Base-by-base conservation (phyloP, 2,329 filamentous ascomycete genomes). In the Trichoderma lentiforme region DNA sequence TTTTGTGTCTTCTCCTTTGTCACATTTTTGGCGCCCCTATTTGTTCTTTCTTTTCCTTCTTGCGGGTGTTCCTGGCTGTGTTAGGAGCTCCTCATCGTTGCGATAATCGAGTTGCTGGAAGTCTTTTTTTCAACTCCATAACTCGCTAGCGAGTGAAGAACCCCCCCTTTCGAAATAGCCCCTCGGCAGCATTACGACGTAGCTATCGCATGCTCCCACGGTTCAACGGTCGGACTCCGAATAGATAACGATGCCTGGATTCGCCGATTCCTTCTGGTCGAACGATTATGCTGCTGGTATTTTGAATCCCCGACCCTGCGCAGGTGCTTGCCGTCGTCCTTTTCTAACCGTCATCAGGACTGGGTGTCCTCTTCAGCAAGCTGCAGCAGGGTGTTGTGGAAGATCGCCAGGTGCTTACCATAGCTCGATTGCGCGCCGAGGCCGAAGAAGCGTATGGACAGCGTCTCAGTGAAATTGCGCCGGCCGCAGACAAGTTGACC, bases 201-300 rank as follows among this genome's bases (percentile, higher is more conserved):
- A 39, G 32, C 56, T 32, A 62, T 47, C 32, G 64, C 57, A 66
- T 68, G 57, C 58, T 70, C 26, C 28, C 36, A 39, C 28, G 21
- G 34, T n/a, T 34, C n/a, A 39, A 60, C 65, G 21, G 51, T 51
- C 24, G 12, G 32, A 43, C 18, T 12, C 39, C 64, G 39, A 71
- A 26, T 62, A 43, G 75, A 71, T 75, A 75, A 90, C 82, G 81
- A 95, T 95, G 93, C 92, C 93, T 77, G 90, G 93, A 78, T 98
- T 99, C 84, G 91, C 94, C 77, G 94, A 95, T 84, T 97, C 95
- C 65, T 98, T 99, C 85, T 99, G 96, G 96, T 97, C 96, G 74
- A 90, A 90, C 81, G 96, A 99, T 88, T 98, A 98, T 87, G 95
- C 95, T 81, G 94, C 93, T 86, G 95, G 92, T 93, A 84, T 81